Evolutionary conservation across 495 filamentous ascomycete genomes (phyloP).

Genomic region (Paragyromitra xinjiangensis): DNA sequence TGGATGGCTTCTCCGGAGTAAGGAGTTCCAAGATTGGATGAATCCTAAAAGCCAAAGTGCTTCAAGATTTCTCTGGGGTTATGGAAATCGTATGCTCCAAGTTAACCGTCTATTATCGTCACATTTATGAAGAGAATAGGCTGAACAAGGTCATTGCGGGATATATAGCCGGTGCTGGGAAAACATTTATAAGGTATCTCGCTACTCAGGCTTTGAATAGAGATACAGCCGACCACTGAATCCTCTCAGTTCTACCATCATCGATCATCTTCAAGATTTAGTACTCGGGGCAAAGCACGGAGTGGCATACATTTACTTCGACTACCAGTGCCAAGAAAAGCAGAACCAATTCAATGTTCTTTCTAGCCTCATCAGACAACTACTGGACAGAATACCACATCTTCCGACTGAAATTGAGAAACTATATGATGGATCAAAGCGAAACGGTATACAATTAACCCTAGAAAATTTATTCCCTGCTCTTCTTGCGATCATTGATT

Average conservation of each 20-base stretch:
- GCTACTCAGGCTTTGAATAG: background rate
- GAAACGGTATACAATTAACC: background rate
- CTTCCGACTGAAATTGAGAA: background rate
- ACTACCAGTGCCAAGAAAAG: background rate
- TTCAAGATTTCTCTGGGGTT: background rate
- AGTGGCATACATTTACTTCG: slow-evolving; percentile 20
- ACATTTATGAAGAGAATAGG: background rate
- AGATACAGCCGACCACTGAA: too few species aligned
- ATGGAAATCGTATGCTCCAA: background rate
- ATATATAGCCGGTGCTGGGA: slow-evolving; percentile 3
- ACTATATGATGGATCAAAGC: background rate
- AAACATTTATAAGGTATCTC: slow-evolving; percentile 4
- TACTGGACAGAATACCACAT: background rate
- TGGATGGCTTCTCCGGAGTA: background rate
- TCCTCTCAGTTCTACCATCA: background rate
- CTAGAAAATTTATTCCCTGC: background rate
- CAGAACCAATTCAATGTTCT: background rate
- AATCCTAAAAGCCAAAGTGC: background rate
- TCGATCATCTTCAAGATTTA: background rate
- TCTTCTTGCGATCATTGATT: background rate
- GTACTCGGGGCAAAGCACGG: background rate
- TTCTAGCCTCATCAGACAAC: background rate
- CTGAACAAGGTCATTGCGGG: background rate
- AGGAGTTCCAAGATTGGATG: background rate
- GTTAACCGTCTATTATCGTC: background rate